Evolutionary conservation across 352 stramenopile genomes (phyloP), one percentile per base, ranked within the genome.

Genomic region (Phytophthora idaei): DNA sequence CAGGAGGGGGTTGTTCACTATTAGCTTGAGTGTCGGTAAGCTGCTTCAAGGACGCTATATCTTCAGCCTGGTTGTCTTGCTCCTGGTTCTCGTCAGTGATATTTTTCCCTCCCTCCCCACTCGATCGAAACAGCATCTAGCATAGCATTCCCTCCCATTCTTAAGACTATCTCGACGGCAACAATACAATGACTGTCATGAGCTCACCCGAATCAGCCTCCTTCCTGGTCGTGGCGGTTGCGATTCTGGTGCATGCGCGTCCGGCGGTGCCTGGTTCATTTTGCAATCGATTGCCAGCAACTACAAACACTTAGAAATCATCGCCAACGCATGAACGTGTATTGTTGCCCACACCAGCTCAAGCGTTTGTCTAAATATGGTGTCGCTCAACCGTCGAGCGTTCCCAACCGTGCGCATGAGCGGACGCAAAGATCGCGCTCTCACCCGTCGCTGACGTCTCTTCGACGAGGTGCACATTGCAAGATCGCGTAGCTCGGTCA

Each of bases 61-160:
- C 64, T 25, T 73, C 69, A 31, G 47, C 36, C 56, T 55, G 57
- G 50, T 17, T 58, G 21, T 76, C 64, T 12, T 36, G n/a, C 1
- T 69, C 61, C n/a, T 29, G 31, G 29, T 5, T 5, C 11, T 49
- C 42, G n/a, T 4, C n/a, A 32, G 31, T 29, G 2, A 17, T 8
- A 46, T 44, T 34, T 48, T 61, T 69, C 4, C 1, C 39, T 7
- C 64, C 49, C 2, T 63, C 63, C 14, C 4, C 27, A 32, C 21
- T 31, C 15, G 76, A 79, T 31, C 74, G 71, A 60, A 89, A 86
- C 51, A 89, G 58, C 76, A 86, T 81, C 80, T 89, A 64, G 5
- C 29, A 41, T 44, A 46, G 14, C 5, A 21, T 25, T 46, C 12
- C 8, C 41, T 25, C 21, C 5, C 21, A 32, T 15, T 50, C 44